Evolutionary conservation across 2,329 filamentous ascomycete genomes (phyloP), one percentile per base, ranked within the genome.

Genomic region (Drechmeria coniospora): DNA sequence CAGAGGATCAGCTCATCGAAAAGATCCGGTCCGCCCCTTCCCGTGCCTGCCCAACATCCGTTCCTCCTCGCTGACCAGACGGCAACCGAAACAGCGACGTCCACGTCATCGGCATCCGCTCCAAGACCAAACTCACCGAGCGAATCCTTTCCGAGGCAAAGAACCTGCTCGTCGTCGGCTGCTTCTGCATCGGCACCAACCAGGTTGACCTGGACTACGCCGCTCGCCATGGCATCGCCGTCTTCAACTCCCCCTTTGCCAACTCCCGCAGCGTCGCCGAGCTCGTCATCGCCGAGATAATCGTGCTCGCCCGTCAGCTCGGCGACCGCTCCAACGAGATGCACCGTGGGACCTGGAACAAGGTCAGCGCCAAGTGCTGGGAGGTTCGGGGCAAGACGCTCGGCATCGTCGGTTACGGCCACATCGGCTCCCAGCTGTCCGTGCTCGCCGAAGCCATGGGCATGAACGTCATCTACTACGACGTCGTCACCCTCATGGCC

Each of bases 131-230:
- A 61, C 70, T 98, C 49, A 87, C 75, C 7, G 76, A 79, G 36
- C 77, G 75, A 45, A 81, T 98, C 16, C 68, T 98, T 35, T 68
- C 72, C 31, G 77, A 92, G 51, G 90, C 90, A 30, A 92, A 86
- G 61, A 92, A 94, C 52, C 68, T 98, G 29, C 79, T 95, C 33
- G 90, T 94, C 36, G 74, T 95, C 43, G 90, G 90, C 35, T 98
- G 90, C 62, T 98, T 98, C 68, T 98, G 90, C 55, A 98, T 98
- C 45, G 90, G 90, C 39, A 98, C 90, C 32, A 95, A 92, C 60
- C 84, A 92, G 54, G 84, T 93, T 39, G 78, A 92, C 50, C 72
- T 92, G 34, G 69, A 82, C 35, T 87, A 74, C 48, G 83, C 84
- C 17, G 83, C 83, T 26, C 66, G 68, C 41, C 73, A 80, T 48